A percentile compares a stretch with the other conserved stretches of the same genome.
phyloP scores from a whole-genome alignment of 176 grass and related monocot species.

The Eragrostis nindensis region DNA sequence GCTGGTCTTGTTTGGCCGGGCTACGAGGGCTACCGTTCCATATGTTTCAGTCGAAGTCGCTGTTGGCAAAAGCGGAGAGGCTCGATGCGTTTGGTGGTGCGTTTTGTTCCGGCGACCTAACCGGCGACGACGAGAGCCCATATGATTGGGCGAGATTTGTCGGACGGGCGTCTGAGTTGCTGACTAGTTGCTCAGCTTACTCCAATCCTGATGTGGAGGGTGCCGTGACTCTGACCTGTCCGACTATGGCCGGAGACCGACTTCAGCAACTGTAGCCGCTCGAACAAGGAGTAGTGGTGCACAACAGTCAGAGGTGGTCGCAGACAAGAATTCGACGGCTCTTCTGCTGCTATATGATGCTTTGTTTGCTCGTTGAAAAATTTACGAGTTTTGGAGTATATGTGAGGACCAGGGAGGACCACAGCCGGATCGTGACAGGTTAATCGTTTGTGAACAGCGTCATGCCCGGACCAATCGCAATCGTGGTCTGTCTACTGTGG shows the following conservation, averaged over 20 bases:
- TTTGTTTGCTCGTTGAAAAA: too few species aligned
- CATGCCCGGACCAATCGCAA: too few species aligned
- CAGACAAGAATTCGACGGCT: neutral
- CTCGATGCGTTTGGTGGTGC: constrained; percentile 20
- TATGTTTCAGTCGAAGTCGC: too few species aligned
- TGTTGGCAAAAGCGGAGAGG: too few species aligned
- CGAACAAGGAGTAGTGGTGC: neutral
- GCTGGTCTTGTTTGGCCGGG: neutral
- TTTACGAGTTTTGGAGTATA: neutral
- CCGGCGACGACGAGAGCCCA: neutral
- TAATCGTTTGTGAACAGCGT: neutral
- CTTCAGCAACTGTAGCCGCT: neutral
- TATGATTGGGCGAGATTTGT: neutral
- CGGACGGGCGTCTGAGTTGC: constrained; percentile 1
- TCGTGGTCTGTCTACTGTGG: too few species aligned
- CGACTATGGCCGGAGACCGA: neutral
- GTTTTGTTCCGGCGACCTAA: constrained; percentile 29
- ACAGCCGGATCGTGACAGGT: neutral
- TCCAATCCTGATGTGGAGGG: neutral
- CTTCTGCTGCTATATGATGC: neutral
- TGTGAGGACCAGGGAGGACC: neutral
- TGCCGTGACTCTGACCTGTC: neutral
- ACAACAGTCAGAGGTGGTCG: neutral
- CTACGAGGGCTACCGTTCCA: too few species aligned
- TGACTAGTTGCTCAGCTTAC: neutral